Conservation (phyloP, 208 protist genomes). For the Crithidia expoeki region DNA sequence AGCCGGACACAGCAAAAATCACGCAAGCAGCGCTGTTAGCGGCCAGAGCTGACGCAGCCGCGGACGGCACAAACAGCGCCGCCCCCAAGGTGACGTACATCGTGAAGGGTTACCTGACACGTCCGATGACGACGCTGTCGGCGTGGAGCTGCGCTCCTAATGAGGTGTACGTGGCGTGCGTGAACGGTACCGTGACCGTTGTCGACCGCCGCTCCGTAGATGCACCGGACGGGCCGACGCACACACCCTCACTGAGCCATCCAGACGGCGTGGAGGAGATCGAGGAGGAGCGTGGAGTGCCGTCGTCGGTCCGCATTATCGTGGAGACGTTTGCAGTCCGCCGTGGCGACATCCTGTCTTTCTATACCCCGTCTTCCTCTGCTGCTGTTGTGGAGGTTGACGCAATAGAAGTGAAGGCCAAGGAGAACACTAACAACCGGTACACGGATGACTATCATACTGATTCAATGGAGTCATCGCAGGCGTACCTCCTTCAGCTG, state of each 20-base stretch:
- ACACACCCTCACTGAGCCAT: conserved; percentile 7
- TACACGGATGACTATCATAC: not conserved
- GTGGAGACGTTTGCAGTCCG: conserved; percentile 31
- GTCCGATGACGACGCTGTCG: conserved; percentile 22
- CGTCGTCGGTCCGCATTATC: not conserved
- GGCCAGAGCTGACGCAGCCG: not conserved
- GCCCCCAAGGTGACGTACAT: conserved; percentile 43
- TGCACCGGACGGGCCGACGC: conserved; percentile 12
- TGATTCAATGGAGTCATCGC: conserved; percentile 7
- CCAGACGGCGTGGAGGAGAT: not conserved
- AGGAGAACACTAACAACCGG: not conserved
- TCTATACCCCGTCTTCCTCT: conserved; percentile 18
- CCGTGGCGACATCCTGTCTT: conserved; percentile 55
- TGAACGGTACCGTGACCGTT: conserved; percentile 49
- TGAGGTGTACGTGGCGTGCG: conserved; percentile 64
- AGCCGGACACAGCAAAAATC: not conserved
- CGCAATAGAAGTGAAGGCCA: not conserved
- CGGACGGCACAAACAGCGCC: not conserved
- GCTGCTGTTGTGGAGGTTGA: not conserved
- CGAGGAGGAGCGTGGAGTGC: not conserved
- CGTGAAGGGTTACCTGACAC: conserved; percentile 56
- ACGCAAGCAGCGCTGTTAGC: not conserved
- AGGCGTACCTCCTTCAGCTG: conserved; percentile 3
- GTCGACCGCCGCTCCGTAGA: conserved; percentile 30
- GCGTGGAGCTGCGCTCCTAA: conserved; percentile 29